Evolutionary conservation across 2,329 filamentous ascomycete genomes (phyloP).

Genomic region (Westerdykella sp.): DNA sequence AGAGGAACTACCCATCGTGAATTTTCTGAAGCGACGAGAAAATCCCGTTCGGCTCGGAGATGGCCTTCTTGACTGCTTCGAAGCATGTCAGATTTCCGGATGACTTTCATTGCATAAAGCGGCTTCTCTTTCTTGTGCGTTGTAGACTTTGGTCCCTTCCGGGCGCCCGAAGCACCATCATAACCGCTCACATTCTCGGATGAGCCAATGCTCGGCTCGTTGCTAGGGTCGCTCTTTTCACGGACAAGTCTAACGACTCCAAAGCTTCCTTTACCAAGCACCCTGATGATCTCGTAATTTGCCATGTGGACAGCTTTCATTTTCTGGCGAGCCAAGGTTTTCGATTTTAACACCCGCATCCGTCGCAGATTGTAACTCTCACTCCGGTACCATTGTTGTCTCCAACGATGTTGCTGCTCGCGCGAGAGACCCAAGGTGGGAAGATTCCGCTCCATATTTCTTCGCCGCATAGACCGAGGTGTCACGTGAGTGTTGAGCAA

Average conservation of each 20-base stretch:
- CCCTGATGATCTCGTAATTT: constrained; percentile 73
- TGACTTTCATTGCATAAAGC: constrained; percentile 95
- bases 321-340: constrained; percentile 45
- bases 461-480: constrained; percentile 55
- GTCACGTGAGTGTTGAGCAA: constrained; percentile 51
- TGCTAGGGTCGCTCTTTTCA: constrained; percentile 45
- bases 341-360: constrained; percentile 61
- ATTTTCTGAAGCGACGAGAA: constrained; percentile 81
- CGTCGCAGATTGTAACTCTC: constrained; percentile 74
- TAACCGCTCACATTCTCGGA: constrained; percentile 9
- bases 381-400: constrained; percentile 55
- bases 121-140: constrained; percentile 40
- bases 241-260: constrained; percentile 83
- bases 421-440: constrained; percentile 50
- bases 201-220: constrained; percentile 5
- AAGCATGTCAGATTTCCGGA: constrained; percentile 89
- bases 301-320: constrained; percentile 50
- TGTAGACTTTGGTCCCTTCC: neutral
- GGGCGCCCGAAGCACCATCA: constrained; percentile 4
- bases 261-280: constrained; percentile 90
- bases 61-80: constrained; percentile 88
- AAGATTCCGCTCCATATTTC: constrained; percentile 59
- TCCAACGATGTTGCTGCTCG: constrained; percentile 50
- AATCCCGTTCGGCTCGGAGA: constrained; percentile 82
- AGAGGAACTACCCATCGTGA: constrained; percentile 87